phyloP scores from a whole-genome alignment of 805 yeast genomes.

The Candida maesae region DNA sequence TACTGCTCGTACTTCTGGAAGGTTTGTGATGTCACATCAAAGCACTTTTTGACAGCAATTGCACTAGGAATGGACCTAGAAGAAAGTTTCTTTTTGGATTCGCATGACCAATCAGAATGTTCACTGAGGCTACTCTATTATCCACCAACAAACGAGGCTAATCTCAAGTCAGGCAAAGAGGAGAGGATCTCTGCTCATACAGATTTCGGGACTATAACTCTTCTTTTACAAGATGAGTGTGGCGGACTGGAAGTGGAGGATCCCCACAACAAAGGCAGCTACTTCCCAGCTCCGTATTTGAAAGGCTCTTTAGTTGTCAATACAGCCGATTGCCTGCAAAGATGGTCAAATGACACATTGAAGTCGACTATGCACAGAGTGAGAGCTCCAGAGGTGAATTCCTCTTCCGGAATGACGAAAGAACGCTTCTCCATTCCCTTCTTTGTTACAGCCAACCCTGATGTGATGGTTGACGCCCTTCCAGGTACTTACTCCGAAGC shows the following conservation, averaged over 20 bases:
- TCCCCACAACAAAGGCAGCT: constrained; percentile 17
- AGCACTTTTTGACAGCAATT: constrained; percentile 21
- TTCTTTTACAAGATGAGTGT: constrained; percentile 25
- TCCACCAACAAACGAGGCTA: constrained; percentile 22
- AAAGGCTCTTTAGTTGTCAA: constrained; percentile 22
- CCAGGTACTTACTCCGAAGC: constrained; percentile 19
- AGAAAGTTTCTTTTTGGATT: constrained; percentile 21
- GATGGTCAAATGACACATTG: constrained; percentile 26
- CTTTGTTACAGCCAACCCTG: too few relatives aligned
- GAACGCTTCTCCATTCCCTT: too few relatives aligned
- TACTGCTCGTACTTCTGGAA: constrained; percentile 21
- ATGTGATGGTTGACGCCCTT: constrained; percentile 17
- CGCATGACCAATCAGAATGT: constrained; percentile 23
- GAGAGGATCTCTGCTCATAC: constrained; percentile 29
- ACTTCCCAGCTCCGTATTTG: constrained; percentile 21
- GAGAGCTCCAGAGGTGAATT: too few relatives aligned
- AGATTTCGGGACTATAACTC: constrained; percentile 26
- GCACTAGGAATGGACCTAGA: constrained; percentile 24
- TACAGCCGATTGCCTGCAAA: constrained; percentile 24
- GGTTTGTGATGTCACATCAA: constrained; percentile 13
- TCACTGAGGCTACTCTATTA: constrained; percentile 24
- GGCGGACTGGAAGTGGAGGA: constrained; percentile 27
- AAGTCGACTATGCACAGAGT: constrained; percentile 28
- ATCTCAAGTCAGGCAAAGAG: constrained; percentile 18
- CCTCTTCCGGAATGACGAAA: too few relatives aligned